Base-by-base conservation (phyloP, 148 eudicot species). In the Camellia lanceoleosa region DNA sequence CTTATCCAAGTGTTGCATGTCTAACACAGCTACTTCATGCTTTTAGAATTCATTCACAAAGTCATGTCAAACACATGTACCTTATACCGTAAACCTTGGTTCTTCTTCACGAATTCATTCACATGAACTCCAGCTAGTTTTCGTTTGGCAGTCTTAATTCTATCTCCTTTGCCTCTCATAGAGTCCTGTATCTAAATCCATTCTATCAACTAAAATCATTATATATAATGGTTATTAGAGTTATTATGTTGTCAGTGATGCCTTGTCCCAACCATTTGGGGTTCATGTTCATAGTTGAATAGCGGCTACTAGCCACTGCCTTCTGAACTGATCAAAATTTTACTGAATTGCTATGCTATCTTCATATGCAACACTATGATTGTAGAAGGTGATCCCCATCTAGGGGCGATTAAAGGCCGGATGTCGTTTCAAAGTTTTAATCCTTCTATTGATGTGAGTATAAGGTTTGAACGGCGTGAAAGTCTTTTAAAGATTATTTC, bases 381-480 rank as follows among this genome's bases (percentile, higher is more conserved):
- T 69, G 74, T 85, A 88, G 99, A 97, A 91, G 98, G 99, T 79
- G 97, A 97, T 86, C 97, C 99, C 66, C 92, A 85, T 58, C 95
- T 97, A 19, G 95, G 91, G 72, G 85, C 88, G 38, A 69, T 86
- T 58, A 90, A 84, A 83, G 99, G 99, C 46, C 90, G 99, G 66
- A 94, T 97, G 95, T 97, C 99, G 46, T 94, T 97, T 84, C 87
- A 77, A 82, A 90, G 87, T 79, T 97, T 97, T 80, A 97, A 94
- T 87, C 98, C 99, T 78, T 75, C 87, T 73, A 86, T 96, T 77
- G 98, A 96, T 85, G 99, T 96, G 89, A 92, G 99, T 89, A 87
- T 74, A 80, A 76, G 64, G 73, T 58, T 84, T 78, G 60, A 78
- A 46, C 62, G 54, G 54, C 68, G 67, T 83, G 58, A 76, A 62